Conservation (phyloP, 768 basidiomycete species). For the Rhodosporidiobolus odoratus region DNA sequence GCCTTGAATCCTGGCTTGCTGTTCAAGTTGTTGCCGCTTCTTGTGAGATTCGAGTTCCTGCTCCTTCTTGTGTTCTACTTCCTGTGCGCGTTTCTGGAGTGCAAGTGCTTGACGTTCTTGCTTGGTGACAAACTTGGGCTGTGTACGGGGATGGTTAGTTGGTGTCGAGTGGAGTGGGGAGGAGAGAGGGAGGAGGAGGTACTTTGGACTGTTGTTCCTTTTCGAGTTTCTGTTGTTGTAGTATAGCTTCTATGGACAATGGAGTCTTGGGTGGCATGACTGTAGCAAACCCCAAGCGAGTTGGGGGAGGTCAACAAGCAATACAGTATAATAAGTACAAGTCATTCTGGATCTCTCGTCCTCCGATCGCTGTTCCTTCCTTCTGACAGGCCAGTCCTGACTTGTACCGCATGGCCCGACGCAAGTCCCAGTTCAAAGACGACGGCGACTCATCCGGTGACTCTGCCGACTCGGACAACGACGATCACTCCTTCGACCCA, state of each 20-base stretch:
- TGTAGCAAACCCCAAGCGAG: too few species aligned
- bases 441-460: slow-evolving; percentile 45
- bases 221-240: slow-evolving; percentile 80
- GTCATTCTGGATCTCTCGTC: not conserved
- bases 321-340: too few species aligned
- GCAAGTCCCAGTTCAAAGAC: slow-evolving; percentile 42
- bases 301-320: too few species aligned
- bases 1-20: slow-evolving; percentile 61
- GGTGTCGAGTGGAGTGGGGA: not conserved
- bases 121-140: slow-evolving; percentile 93
- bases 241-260: slow-evolving; percentile 77
- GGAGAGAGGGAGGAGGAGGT: slow-evolving; percentile 2
- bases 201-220: slow-evolving; percentile 89
- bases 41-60: slow-evolving; percentile 58
- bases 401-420: slow-evolving; percentile 43
- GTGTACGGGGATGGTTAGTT: slow-evolving; percentile 16
- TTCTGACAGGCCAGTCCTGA: not conserved
- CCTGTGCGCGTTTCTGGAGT: slow-evolving; percentile 75
- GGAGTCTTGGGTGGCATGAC: slow-evolving; percentile 49
- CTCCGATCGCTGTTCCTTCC: not conserved
- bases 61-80: slow-evolving; percentile 68
- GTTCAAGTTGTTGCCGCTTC: slow-evolving; percentile 69
- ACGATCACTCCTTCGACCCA: slow-evolving; percentile 44
- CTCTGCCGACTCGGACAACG: slow-evolving; percentile 51
- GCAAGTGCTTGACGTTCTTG: slow-evolving; percentile 85